These are phyloP conservation scores for Plectranthus barbatus DNA, from an alignment of 257 asterid species.

Conservation along the genomic window DNA sequence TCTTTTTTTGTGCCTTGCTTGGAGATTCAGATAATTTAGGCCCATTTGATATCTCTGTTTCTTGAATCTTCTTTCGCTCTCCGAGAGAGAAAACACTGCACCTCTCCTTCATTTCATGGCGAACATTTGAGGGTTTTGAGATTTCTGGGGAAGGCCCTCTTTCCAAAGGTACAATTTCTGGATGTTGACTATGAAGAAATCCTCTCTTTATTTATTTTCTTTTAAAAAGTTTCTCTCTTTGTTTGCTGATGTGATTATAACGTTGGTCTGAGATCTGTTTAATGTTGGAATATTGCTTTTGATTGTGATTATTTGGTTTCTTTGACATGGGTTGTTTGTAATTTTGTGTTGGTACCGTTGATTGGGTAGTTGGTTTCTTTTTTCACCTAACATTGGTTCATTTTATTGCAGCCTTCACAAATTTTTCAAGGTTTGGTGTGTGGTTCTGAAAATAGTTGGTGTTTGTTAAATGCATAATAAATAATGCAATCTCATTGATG, in stretches of 20 bases:
- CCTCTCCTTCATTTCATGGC: no score
- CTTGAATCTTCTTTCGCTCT: no score
- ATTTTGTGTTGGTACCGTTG: slow-evolving; percentile 17
- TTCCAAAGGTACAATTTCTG: no score
- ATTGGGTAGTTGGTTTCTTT: slow-evolving; percentile 14
- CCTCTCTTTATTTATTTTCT: neutral
- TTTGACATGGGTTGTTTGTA: slow-evolving; percentile 1
- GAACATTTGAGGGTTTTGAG: no score
- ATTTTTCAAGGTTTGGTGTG: slow-evolving; percentile 16
- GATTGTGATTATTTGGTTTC: neutral
- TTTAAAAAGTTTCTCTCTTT: no score
- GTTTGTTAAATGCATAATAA: slow-evolving; percentile 4
- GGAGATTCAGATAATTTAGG: no score
- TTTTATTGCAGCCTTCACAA: neutral
- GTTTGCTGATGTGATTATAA: slow-evolving; percentile 8
- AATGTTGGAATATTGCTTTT: slow-evolving; percentile 2
- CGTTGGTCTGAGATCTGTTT: slow-evolving; percentile 38
- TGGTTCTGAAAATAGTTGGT: slow-evolving; percentile 13
- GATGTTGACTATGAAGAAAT: neutral
- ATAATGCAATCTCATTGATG: slow-evolving; percentile 13
- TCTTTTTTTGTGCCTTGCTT: no score
- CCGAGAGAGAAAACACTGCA: no score
- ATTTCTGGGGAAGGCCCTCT: no score
- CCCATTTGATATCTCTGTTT: no score
- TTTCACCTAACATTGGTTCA: slow-evolving; percentile 32